These are phyloP conservation scores for Aurinia saxatilis DNA, from an alignment of 345 rosid genomes.

Conservation along the genomic window DNA sequence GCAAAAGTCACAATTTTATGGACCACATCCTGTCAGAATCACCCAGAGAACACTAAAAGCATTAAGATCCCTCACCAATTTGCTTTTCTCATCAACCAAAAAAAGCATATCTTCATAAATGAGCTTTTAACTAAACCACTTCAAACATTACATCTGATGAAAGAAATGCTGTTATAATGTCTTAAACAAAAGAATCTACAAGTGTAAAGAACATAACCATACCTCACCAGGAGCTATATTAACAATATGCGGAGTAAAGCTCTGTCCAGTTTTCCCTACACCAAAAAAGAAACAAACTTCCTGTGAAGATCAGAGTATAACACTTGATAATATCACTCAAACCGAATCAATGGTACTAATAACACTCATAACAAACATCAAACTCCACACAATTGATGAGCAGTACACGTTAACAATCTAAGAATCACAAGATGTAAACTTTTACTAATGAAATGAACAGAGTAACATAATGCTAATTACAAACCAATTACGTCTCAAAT, in stretches of 20 bases:
- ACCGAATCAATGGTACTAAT: background rate
- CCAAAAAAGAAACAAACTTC: background rate
- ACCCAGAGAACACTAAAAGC: constrained; percentile 18
- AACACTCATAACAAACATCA: no score
- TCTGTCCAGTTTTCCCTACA: constrained; percentile 72
- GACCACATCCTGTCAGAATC: constrained; percentile 56
- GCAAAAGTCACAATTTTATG: constrained; percentile 68
- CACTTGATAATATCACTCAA: no score
- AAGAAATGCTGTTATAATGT: background rate
- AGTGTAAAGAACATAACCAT: constrained; percentile 11
- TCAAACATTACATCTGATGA: background rate
- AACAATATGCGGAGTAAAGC: constrained; percentile 74
- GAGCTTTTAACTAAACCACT: background rate
- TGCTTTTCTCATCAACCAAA: background rate
- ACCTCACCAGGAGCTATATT: constrained; percentile 86
- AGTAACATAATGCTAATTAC: background rate
- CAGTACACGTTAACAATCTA: background rate
- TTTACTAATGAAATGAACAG: background rate
- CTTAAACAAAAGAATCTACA: background rate
- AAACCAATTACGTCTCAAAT: background rate
- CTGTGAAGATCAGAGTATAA: background rate
- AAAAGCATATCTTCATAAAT: background rate
- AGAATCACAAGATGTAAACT: background rate
- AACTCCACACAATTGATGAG: background rate
- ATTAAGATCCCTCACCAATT: background rate